These are phyloP conservation scores for Penicillium olsonii DNA, from an alignment of 2,329 filamentous ascomycete species.

Conservation along the genomic window DNA sequence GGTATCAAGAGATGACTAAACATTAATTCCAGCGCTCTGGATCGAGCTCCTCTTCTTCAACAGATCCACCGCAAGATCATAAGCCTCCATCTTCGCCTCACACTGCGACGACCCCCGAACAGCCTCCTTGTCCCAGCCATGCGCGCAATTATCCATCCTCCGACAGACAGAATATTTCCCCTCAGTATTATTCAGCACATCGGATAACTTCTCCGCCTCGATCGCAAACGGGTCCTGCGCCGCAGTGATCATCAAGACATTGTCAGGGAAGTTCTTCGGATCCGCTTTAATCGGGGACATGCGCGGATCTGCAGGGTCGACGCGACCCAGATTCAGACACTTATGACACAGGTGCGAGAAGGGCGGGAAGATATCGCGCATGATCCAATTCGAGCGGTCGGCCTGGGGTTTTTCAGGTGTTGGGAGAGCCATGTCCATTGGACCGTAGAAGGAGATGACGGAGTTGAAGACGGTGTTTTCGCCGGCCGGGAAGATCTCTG, in stretches of 20 bases:
- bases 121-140: slow-evolving; percentile 41
- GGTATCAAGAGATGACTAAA: background rate
- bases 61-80: slow-evolving; percentile 30
- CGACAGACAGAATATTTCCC: slow-evolving; percentile 21
- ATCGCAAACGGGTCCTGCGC: slow-evolving; percentile 25
- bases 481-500: slow-evolving; percentile 9
- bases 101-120: slow-evolving; percentile 27
- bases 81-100: slow-evolving; percentile 30
- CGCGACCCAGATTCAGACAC: slow-evolving; percentile 4
- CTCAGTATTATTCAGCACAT: slow-evolving; percentile 15
- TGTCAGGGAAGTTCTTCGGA: slow-evolving; percentile 19
- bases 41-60: slow-evolving; percentile 4
- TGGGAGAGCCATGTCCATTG: slow-evolving; percentile 21
- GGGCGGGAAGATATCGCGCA: slow-evolving; percentile 20
- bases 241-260: slow-evolving; percentile 27
- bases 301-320: slow-evolving; percentile 21
- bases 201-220: slow-evolving; percentile 28
- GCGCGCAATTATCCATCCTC: slow-evolving; percentile 32
- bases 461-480: slow-evolving; percentile 18
- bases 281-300: slow-evolving; percentile 28
- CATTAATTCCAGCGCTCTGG: background rate
- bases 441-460: slow-evolving; percentile 35
- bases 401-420: slow-evolving; percentile 14
- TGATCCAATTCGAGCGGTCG: slow-evolving; percentile 20
- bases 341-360: slow-evolving; percentile 32